Conservation (phyloP, 176 grass and related monocot species). For the Carex parvula region DNA sequence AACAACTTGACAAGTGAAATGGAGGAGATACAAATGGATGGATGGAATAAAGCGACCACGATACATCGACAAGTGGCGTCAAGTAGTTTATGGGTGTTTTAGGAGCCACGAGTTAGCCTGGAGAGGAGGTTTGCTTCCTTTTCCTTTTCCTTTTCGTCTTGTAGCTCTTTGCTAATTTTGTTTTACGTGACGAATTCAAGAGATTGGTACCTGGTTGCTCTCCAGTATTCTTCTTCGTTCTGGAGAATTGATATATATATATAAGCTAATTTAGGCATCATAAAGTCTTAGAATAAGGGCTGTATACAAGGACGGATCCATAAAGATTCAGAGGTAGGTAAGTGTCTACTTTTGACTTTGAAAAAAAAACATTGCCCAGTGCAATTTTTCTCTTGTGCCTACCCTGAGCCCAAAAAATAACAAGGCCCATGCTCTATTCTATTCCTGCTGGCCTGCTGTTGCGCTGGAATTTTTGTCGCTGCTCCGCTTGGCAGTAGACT, state of each 20-base stretch:
- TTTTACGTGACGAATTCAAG: constrained; percentile 5
- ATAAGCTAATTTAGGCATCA: background rate
- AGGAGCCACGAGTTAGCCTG: constrained; percentile 1
- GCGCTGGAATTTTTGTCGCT: too few relatives aligned
- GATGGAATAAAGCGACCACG: constrained; percentile 1
- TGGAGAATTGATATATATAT: background rate
- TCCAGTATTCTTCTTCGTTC: background rate
- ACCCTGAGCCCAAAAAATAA: too few relatives aligned
- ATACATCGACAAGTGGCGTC: background rate
- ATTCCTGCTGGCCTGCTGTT: too few relatives aligned
- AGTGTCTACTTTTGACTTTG: too few relatives aligned
- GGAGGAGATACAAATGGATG: background rate
- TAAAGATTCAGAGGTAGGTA: too few relatives aligned
- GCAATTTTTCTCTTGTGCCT: too few relatives aligned
- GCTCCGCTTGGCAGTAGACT: constrained; percentile 33
- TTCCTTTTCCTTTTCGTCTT: constrained; percentile 10
- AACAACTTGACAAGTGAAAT: background rate
- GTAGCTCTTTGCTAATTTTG: background rate
- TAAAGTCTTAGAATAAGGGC: background rate
- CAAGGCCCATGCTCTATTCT: too few relatives aligned
- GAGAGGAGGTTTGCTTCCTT: background rate
- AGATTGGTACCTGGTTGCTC: background rate
- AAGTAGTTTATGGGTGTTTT: background rate
- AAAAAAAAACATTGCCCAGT: too few relatives aligned
- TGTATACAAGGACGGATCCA: too few relatives aligned